Evolutionary conservation across 2,329 filamentous ascomycete species (phyloP), one percentile per base, ranked within the genome.

Genomic region (Dactylonectria estremocensis): DNA sequence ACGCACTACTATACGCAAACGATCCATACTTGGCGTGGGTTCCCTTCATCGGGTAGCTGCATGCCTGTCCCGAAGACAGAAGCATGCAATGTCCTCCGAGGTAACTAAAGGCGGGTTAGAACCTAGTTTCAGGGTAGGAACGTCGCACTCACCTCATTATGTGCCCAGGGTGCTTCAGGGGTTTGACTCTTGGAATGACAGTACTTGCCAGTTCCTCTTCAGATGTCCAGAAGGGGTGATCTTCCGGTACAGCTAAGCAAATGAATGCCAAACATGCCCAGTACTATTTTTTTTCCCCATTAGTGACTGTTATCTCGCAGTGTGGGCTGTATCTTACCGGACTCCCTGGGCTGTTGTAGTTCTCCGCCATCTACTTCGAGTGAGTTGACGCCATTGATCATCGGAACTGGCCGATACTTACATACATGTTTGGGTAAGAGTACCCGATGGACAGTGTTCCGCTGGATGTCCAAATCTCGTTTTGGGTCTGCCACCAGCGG

Each of bases 221-320:
- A 0, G 89, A 89, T 1, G 89, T 87, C 93, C 93, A 95, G 81
- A 95, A 95, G 0, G 92, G 91, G 77, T 95, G 93, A 2, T 85
- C 83, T 54, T 89, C 87, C 0, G 92, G 89, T 13, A 93, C 86
- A 1, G 91, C 92, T 2, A 95, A 84, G 58, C 91, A 91, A 50
- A 93, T 92, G 76, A 95, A 95, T 1, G 92, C 89, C 22, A 95
- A 83, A 80, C 93, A 95, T 59, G 91, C 92, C 93, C 93, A 95
- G 79, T 95, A 95, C 73, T 92, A 82, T 1, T 14, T 13, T 22
- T n/a, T 18, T 14, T 13, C 20, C 20, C 18, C 46, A 28, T 75
- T 40, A 75, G 69, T 37, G 31, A 83, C 16, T 83, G 13, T 16
- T 43, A 20, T 6, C 11, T 33, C 2, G 16, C 8, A 40, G 13